A percentile compares a stretch with the other conserved stretches of the same genome.
These are phyloP conservation scores for Vitis riparia DNA, from an alignment of 164 flowering plant species.

Conservation along the genomic window DNA sequence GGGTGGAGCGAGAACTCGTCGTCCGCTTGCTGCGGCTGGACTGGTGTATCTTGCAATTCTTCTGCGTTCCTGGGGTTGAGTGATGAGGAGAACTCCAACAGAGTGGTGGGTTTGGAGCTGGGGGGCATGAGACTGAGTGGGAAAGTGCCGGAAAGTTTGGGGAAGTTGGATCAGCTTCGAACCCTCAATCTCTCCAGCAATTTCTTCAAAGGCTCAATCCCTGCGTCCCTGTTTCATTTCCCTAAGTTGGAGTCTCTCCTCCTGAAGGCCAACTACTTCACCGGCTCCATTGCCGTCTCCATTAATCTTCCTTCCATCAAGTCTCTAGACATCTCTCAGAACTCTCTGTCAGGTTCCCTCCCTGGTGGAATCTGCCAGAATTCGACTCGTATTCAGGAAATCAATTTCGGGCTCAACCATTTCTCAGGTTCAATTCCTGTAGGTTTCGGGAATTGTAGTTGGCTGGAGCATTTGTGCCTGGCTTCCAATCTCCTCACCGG, in stretches of 20 bases:
- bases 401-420: slow-evolving; percentile 34
- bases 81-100: slow-evolving; percentile 17
- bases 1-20: slow-evolving; percentile 35
- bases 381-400: slow-evolving; percentile 23
- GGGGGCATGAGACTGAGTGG: slow-evolving; percentile 22
- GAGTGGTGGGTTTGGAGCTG: slow-evolving; percentile 38
- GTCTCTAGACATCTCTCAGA: slow-evolving; percentile 35
- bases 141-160: slow-evolving; percentile 25
- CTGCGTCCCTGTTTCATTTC: slow-evolving; percentile 26
- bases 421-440: slow-evolving; percentile 36
- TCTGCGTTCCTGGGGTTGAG: slow-evolving; percentile 24
- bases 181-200: slow-evolving; percentile 44
- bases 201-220: slow-evolving; percentile 27
- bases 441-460: slow-evolving; percentile 41
- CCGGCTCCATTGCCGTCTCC: slow-evolving; percentile 31
- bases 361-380: slow-evolving; percentile 36
- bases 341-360: slow-evolving; percentile 30
- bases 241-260: slow-evolving; percentile 30
- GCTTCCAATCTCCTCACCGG: slow-evolving; percentile 39
- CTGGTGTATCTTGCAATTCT: slow-evolving; percentile 38
- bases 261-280: slow-evolving; percentile 40
- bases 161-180: slow-evolving; percentile 33
- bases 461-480: slow-evolving; percentile 33
- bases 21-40: slow-evolving; percentile 45
- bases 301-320: slow-evolving; percentile 31